Base-by-base conservation (phyloP, 768 basidiomycete species). In the Hypholoma fasciculare region DNA sequence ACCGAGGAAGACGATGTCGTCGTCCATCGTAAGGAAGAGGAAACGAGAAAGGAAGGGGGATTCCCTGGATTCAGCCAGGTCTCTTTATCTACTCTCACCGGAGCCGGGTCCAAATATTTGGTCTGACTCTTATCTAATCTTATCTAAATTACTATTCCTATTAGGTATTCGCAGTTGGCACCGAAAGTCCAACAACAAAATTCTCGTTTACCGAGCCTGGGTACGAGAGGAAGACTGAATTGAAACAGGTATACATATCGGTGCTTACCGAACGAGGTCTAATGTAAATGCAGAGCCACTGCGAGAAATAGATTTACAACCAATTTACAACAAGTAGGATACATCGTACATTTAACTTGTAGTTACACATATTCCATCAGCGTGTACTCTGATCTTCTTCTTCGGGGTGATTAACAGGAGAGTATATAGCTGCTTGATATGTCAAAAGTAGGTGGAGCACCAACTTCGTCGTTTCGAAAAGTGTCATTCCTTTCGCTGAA, bases 1-100 rank as follows among this genome's bases (percentile, higher is more conserved):
- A 23, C 85, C 86, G 40, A 87, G 70, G 64, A 81, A 87, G 63
- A 86, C 75, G 64, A 87, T 83, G 59, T 84, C 85, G 69, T 86
- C 85, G 72, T 86, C 85, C 71, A 70, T 54, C 17, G 20, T 46
- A 40, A 17, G 54, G 34, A 20, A 47, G 43, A 46, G 14, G 44
- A 46, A 38, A 26, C 13, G 47, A 23, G 43, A 40, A 36, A 47
- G 16, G 27, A 19, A 26, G 42, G 44, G n/a, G 13, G 17, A 27
- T 19, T 26, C 13, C 34, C 48, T 49, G 48, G 48, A 49, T 27
- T 16, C 48, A 30, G 48, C 11, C 19, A 49, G 48, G 23, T 27
- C 48, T 49, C 54, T 54, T 54, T 54, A 54, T 54, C 54, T 54
- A 54, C 54, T 48, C 34, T 27, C 34, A 19, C 27, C 54, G 54